A percentile compares a stretch with the other conserved stretches of the same genome.
These are phyloP conservation scores for Xylaria multiplex DNA, from an alignment of 2,329 filamentous ascomycete genomes.

Conservation along the genomic window DNA sequence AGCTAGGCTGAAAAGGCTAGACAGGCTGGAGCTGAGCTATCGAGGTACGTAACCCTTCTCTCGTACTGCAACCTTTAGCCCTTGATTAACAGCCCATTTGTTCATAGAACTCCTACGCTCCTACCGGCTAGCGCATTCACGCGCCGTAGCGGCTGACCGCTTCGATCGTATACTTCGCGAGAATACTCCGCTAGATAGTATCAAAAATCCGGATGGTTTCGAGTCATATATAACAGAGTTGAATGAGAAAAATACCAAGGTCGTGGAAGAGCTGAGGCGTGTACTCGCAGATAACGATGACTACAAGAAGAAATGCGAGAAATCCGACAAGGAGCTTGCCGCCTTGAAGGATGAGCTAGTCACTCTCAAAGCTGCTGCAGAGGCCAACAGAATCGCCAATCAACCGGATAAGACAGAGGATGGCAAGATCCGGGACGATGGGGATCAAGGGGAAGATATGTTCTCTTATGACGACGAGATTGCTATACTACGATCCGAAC, in stretches of 20 bases:
- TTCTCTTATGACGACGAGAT: slow-evolving; percentile 94
- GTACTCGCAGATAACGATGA: slow-evolving; percentile 84
- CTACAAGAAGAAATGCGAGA: slow-evolving; percentile 79
- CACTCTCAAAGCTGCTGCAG: slow-evolving; percentile 54
- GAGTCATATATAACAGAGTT: slow-evolving; percentile 91
- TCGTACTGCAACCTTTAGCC: slow-evolving; percentile 7
- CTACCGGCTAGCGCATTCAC: slow-evolving; percentile 89
- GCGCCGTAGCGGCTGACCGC: slow-evolving; percentile 86
- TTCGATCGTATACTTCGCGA: slow-evolving; percentile 93
- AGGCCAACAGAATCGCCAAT: slow-evolving; percentile 38
- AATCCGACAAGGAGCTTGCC: slow-evolving; percentile 70
- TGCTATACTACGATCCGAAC: slow-evolving; percentile 79
- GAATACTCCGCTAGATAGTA: slow-evolving; percentile 89
- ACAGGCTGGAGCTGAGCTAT: slow-evolving; percentile 89
- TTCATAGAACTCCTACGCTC: slow-evolving; percentile 82
- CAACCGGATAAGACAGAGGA: slow-evolving; percentile 35
- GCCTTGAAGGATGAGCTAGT: slow-evolving; percentile 72
- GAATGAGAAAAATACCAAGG: slow-evolving; percentile 87
- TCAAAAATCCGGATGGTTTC: slow-evolving; percentile 83
- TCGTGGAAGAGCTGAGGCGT: slow-evolving; percentile 90
- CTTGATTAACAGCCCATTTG: slow-evolving; percentile 22
- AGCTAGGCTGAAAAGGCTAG: slow-evolving; percentile 82
- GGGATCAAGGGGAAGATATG: slow-evolving; percentile 72
- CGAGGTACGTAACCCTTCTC: slow-evolving; percentile 66
- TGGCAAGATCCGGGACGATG: slow-evolving; percentile 29